Evolutionary conservation across 768 basidiomycete species (phyloP), one percentile per base, ranked within the genome.

Genomic region (Podaxis rugospora): DNA sequence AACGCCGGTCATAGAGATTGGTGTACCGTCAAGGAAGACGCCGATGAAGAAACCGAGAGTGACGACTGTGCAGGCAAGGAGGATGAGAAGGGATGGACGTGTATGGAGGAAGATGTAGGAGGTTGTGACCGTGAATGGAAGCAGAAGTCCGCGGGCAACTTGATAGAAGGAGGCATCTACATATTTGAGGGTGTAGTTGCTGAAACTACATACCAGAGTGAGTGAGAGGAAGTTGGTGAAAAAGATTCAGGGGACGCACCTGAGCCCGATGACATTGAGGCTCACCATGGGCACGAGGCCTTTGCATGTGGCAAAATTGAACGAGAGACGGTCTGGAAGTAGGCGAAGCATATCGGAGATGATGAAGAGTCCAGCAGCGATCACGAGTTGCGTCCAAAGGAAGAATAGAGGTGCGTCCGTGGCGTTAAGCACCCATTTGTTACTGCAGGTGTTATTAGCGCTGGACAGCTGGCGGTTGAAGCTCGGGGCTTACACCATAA

Each of bases 111-210:
- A 77, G 67, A 92, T 27, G 71, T 83, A 90, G 44, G 95, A 95
- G n/a, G 93, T 88, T 68, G 79, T 77, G 66, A 97, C 93, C 16
- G 96, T 98, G 79, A 94, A 90, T 0, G 96, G 95, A 23, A 98
- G 86, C 28, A 98, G 85, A 62, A 98, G 82, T 9, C 95, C 95
- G 14, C 95, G 89, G 0, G 95, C 95, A 64, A 98, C 90, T 77
- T 96, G 95, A 72, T 96, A 95, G 74, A 96, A 94, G 0, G 93
- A 95, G 11, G 93, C 92, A 59, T 95, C 94, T 66, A 97, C 95
- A 68, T 90, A 93, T 85, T 94, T 92, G 61, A 95, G 82, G 42
- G 90, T 93, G 70, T 87, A 94, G 71, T 95, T 95, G 74, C 91
- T 92, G 69, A 92, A 89, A 68, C 91, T 93, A 70, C 10, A 35